Evolutionary conservation across 768 basidiomycete genomes (phyloP).

Genomic region (Mycena leptocephala): DNA sequence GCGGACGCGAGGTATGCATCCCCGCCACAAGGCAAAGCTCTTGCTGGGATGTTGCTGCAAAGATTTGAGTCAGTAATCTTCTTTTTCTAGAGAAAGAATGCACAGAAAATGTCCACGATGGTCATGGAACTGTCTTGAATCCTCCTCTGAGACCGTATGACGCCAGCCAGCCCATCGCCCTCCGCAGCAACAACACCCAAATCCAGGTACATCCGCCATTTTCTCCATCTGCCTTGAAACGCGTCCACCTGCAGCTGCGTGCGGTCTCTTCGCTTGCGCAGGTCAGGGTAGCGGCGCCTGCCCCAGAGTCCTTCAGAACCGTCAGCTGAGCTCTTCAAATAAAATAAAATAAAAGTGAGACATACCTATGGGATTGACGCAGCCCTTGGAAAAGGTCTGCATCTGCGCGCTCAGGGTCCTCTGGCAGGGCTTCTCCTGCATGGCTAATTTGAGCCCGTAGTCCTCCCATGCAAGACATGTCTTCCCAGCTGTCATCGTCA

Average conservation of each 20-base stretch:
- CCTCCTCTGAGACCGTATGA: neutral
- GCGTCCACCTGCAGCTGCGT: neutral
- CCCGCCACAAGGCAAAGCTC: neutral
- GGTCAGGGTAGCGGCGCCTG: neutral
- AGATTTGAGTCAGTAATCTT: no score
- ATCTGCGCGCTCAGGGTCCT: neutral
- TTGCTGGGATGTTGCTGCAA: neutral
- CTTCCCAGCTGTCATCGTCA: neutral
- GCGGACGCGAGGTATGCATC: constrained; percentile 9
- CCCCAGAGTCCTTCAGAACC: no score
- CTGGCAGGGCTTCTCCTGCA: neutral
- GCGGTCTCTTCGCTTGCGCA: neutral
- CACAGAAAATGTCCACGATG: no score
- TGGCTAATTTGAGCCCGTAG: constrained; percentile 1
- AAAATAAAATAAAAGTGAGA: no score
- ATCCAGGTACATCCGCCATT: neutral
- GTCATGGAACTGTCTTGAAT: no score
- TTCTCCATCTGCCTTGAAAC: neutral
- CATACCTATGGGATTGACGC: neutral
- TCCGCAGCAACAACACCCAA: neutral
- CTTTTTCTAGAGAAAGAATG: no score
- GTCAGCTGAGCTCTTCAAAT: no score
- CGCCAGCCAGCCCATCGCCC: neutral
- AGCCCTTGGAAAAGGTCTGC: neutral
- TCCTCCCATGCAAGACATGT: neutral